Percentiles rank a stretch among this genome's conserved stretches.
Evolutionary conservation across 257 asterid species (phyloP).

Genomic region (Gentiana macrophylla): DNA sequence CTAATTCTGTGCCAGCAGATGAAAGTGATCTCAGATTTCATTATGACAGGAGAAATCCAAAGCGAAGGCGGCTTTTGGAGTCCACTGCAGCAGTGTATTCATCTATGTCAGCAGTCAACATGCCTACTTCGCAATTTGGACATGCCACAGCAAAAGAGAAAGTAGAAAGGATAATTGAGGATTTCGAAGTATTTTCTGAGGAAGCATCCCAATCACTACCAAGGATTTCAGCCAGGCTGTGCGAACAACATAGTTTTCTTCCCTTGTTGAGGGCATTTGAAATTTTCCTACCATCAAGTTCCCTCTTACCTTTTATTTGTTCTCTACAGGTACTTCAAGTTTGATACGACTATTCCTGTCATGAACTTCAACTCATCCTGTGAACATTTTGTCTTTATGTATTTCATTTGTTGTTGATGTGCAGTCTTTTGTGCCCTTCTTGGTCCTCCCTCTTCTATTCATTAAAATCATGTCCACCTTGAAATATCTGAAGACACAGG

Average conservation of each 20-base stretch:
- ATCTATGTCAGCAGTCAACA: conserved; percentile 30
- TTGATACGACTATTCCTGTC: conserved; percentile 2
- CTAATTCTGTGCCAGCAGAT: conserved; percentile 63
- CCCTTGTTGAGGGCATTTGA: conserved; percentile 94
- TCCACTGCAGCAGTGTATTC: conserved; percentile 33
- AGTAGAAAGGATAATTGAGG: conserved; percentile 31
- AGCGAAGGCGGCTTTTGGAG: conserved; percentile 79
- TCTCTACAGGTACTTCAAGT: conserved; percentile 81
- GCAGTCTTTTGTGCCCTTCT: no score
- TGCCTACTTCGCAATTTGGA: conserved; percentile 36
- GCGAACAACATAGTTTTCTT: conserved; percentile 79
- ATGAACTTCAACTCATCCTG: background rate
- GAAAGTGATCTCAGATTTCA: conserved; percentile 58
- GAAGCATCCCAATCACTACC: conserved; percentile 63
- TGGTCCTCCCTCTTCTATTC: no score
- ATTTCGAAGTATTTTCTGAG: conserved; percentile 32
- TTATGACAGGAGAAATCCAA: conserved; percentile 71
- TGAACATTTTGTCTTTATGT: background rate
- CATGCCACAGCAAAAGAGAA: conserved; percentile 40
- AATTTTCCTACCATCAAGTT: conserved; percentile 96
- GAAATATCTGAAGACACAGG: no score
- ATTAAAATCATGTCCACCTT: no score
- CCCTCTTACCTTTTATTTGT: conserved; percentile 83
- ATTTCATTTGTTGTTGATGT: no score
- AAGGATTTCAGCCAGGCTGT: conserved; percentile 83